Conservation (phyloP, 805 yeast species). For the Wickerhamomyces rabaulensis region DNA sequence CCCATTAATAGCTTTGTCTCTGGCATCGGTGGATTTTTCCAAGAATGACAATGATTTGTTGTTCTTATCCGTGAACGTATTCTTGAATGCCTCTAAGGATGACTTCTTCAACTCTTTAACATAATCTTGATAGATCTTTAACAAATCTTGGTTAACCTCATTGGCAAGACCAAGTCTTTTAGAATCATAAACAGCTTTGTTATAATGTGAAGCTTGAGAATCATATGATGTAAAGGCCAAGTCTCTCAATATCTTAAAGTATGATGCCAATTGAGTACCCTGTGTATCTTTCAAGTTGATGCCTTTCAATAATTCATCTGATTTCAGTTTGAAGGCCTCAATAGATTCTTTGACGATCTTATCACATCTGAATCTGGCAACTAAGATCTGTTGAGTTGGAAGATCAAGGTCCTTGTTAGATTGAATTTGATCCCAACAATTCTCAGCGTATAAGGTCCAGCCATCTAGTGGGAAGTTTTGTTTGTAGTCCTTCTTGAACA, state of each 20-base stretch:
- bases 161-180: conserved; percentile 46
- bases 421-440: conserved; percentile 93
- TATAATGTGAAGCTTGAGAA: conserved; percentile 70
- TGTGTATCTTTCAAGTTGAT: conserved; percentile 13
- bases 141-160: conserved; percentile 43
- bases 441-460: conserved; percentile 87
- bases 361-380: conserved; percentile 91
- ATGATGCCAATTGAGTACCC: conserved; percentile 32
- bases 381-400: conserved; percentile 94
- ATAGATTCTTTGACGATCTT: conserved; percentile 56
- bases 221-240: conserved; percentile 54
- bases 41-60: conserved; percentile 25
- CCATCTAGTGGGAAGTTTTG: conserved; percentile 91
- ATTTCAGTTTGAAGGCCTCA: conserved; percentile 19
- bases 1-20: conserved; percentile 19
- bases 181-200: conserved; percentile 57
- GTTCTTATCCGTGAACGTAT: conserved; percentile 22
- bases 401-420: conserved; percentile 88
- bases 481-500: conserved; percentile 70
- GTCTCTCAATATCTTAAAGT: conserved; percentile 38
- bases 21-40: conserved; percentile 28
- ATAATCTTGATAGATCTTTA: conserved; percentile 38
- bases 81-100: conserved; percentile 27
- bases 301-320: conserved; percentile 3
- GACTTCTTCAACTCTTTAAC: conserved; percentile 32